phyloP scores from a whole-genome alignment of 768 basidiomycete genomes.

The Astraeus odoratus region DNA sequence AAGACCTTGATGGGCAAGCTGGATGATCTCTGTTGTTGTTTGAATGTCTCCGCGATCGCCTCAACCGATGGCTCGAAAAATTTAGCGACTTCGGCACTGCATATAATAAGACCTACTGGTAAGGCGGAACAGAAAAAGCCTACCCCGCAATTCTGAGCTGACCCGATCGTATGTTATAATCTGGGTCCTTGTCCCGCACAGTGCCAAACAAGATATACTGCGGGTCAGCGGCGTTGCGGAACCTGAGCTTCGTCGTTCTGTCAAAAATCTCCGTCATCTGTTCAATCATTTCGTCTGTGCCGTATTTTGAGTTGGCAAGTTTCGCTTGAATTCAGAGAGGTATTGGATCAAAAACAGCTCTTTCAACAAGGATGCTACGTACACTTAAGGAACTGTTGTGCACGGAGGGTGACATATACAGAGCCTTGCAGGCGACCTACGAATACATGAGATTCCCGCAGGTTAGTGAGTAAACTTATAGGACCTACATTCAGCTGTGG shows the following conservation, averaged over 20 bases:
- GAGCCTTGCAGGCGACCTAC: slow-evolving; percentile 35
- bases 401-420: slow-evolving; percentile 28
- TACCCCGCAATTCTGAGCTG: slow-evolving; percentile 33
- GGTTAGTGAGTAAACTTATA: not conserved
- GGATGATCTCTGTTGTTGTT: slow-evolving; percentile 17
- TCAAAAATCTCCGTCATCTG: slow-evolving; percentile 29
- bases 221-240: slow-evolving; percentile 27
- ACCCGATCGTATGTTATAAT: slow-evolving; percentile 29
- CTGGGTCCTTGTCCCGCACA: slow-evolving; percentile 26
- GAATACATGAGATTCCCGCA: no score
- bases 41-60: slow-evolving; percentile 26
- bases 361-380: not conserved
- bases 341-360: not conserved
- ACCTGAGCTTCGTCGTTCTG: slow-evolving; percentile 30
- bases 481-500: slow-evolving; percentile 25
- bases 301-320: slow-evolving; percentile 23
- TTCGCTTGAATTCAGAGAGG: slow-evolving; percentile 12
- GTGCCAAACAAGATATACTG: slow-evolving; percentile 34
- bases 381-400: slow-evolving; percentile 26
- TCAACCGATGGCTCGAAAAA: slow-evolving; percentile 38
- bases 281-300: slow-evolving; percentile 22
- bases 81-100: slow-evolving; percentile 28
- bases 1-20: slow-evolving; percentile 24
- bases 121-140: not conserved
- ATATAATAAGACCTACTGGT: not conserved